A percentile compares a stretch with the other conserved stretches of the same genome.
Evolutionary conservation across 805 yeast genomes (phyloP).

Genomic region (Candida caryicola): DNA sequence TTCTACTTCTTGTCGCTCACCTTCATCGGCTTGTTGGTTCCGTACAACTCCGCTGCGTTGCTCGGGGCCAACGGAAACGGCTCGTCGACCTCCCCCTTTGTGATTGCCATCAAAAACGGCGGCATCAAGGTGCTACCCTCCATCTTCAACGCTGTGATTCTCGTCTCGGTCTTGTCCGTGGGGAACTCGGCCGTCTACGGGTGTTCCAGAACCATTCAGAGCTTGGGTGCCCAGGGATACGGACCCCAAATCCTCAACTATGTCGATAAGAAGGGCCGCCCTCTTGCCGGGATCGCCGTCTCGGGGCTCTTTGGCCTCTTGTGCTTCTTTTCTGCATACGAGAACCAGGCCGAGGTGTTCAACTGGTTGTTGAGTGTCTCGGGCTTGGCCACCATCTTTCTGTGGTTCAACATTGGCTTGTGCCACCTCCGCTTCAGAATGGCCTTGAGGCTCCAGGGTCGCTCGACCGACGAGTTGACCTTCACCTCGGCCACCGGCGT

Average conservation of each 20-base stretch:
- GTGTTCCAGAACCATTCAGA: constrained; percentile 18
- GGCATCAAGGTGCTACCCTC: constrained; percentile 26
- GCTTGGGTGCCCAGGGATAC: constrained; percentile 16
- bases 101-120: constrained; percentile 27
- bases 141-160: constrained; percentile 26
- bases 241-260: constrained; percentile 13
- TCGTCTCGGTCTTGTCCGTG: constrained; percentile 28
- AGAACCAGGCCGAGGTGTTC: constrained; percentile 12
- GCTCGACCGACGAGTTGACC: constrained; percentile 19
- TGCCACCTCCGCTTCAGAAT: constrained; percentile 33
- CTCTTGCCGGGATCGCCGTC: constrained; percentile 13
- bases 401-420: constrained; percentile 34
- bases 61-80: constrained; percentile 19
- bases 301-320: constrained; percentile 15
- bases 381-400: constrained; percentile 35
- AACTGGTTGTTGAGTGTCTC: constrained; percentile 34
- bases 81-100: constrained; percentile 25
- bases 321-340: constrained; percentile 16
- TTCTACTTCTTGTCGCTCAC: constrained; percentile 33
- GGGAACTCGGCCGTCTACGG: constrained; percentile 31
- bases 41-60: constrained; percentile 16
- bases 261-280: constrained; percentile 17
- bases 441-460: constrained; percentile 26
- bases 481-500: constrained; percentile 23
- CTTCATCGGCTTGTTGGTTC: constrained; percentile 23